phyloP scores from a whole-genome alignment of 139 green algal genomes.

The Chlorella vulgaris region DNA sequence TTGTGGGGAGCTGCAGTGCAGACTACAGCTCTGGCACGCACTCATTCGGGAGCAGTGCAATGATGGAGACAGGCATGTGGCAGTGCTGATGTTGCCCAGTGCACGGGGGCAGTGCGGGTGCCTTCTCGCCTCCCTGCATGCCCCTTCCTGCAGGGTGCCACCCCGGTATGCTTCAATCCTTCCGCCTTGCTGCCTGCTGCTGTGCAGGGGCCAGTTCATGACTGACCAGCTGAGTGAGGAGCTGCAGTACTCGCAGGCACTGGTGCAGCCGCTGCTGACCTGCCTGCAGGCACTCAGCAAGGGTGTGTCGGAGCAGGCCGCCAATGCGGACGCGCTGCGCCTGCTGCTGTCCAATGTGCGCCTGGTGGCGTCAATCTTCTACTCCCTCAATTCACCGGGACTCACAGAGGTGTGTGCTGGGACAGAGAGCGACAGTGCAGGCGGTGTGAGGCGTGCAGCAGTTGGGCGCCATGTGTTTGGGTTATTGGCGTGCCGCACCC shows the following conservation, averaged over 20 bases:
- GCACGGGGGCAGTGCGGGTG: background rate
- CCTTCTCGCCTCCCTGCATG: background rate
- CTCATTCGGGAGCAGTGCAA: too few species aligned
- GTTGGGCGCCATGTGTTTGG: too few species aligned
- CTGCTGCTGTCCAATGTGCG: slow-evolving; percentile 69
- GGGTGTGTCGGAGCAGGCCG: slow-evolving; percentile 32
- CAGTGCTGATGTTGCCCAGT: too few species aligned
- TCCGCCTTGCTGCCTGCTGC: background rate
- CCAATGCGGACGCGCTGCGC: slow-evolving; percentile 40
- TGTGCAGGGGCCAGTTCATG: slow-evolving; percentile 63
- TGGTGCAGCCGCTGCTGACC: slow-evolving; percentile 69
- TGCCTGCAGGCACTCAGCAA: slow-evolving; percentile 51
- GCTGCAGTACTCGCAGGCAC: slow-evolving; percentile 83
- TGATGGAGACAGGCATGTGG: too few species aligned
- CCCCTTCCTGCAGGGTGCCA: too few species aligned
- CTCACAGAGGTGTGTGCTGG: slow-evolving; percentile 81
- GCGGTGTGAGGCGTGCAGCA: too few species aligned
- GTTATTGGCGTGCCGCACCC: too few species aligned
- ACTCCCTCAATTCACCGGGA: slow-evolving; percentile 90
- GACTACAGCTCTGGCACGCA: too few species aligned
- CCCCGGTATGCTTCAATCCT: too few species aligned
- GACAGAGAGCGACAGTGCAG: background rate
- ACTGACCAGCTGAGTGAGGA: slow-evolving; percentile 66
- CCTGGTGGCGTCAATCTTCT: slow-evolving; percentile 87
- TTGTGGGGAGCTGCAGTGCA: too few species aligned